Evolutionary conservation across 1,284 basidiomycete species (phyloP), one percentile per base, ranked within the genome.

Genomic region (Ceratobasidium sp.): DNA sequence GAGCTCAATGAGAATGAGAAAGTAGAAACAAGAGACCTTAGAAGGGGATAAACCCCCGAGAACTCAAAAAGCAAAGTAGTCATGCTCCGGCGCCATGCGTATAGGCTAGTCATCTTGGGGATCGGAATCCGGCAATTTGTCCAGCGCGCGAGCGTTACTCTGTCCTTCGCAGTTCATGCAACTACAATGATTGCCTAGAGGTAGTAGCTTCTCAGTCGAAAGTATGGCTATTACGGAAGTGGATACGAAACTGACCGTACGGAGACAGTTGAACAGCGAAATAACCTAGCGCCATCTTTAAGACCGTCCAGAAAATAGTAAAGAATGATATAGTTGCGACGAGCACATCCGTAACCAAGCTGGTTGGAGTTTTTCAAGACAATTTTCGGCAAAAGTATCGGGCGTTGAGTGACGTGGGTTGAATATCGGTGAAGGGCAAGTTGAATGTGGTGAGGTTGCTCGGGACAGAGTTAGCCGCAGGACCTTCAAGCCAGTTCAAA

Each of bases 241-340:
- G n/a, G n/a, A 20, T 6, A 20, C 50, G n/a, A 52, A 35, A 35
- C 59, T 33, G 16, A 62, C 59, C 33, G 14, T 38, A 20, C 14
- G 59, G 30, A 16, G 59, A 62, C 18, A 38, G 33, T 7, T 30
- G 8, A 20, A 38, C 38, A 10, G 59, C 59, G 38, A 62, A 7
- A 38, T 30, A 62, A 14, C 33, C 3, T 14, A 62, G 20, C 3
- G 12, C 14, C 8, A 62, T 20, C 20, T 38, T 33, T 6, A 62
- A 38, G 7, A 5, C 30, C 27, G 12, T n/a, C 59, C 59, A 62
- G 33, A 38, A 62, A 18, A 33, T 30, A 14, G 20, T 62, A 38
- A 62, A 62, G 33, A 62, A 38, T 8, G 59, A 38, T 38, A 35
- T 18, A 16, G 59, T 62, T 62, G 59, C 59, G 20, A 62, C 59